Evolutionary conservation across 176 grass and related monocot genomes (phyloP).

Genomic region (Carex myosuroides): DNA sequence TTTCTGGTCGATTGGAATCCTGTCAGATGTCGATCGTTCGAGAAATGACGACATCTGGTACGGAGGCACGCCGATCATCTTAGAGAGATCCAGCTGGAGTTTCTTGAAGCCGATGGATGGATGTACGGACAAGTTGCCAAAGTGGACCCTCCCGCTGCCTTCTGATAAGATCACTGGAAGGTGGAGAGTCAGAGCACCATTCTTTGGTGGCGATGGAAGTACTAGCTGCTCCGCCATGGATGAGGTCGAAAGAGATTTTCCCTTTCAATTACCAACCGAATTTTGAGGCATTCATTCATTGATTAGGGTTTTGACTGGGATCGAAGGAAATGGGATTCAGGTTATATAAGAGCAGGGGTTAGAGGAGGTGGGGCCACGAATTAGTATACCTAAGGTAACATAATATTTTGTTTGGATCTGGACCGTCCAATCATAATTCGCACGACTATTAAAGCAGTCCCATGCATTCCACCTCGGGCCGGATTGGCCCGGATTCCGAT

Average conservation of each 20-base stretch:
- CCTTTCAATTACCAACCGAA: neutral
- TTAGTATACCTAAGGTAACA: too few species aligned
- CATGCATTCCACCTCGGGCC: too few species aligned
- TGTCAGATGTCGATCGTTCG: conserved; percentile 25
- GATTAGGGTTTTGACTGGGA: neutral
- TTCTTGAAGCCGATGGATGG: conserved; percentile 31
- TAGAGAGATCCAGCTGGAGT: conserved; percentile 46
- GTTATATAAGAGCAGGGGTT: conserved; percentile 18
- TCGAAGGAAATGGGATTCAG: neutral
- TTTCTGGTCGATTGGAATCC: conserved; percentile 48
- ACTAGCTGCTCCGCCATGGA: conserved; percentile 30
- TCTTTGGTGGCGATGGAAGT: neutral
- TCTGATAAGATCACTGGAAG: conserved; percentile 62
- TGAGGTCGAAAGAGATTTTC: neutral
- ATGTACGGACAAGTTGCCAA: conserved; percentile 51
- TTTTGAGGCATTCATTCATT: neutral
- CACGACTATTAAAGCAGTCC: too few species aligned
- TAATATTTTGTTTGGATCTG: too few species aligned
- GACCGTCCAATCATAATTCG: too few species aligned
- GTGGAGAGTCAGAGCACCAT: neutral
- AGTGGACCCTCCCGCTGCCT: conserved; percentile 47
- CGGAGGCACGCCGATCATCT: conserved; percentile 42
- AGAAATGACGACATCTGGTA: conserved; percentile 59
- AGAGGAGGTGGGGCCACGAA: neutral
- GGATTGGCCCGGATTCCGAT: too few species aligned